These are phyloP conservation scores for Aspergillus affinis DNA, from an alignment of 495 filamentous ascomycete genomes.

Conservation along the genomic window DNA sequence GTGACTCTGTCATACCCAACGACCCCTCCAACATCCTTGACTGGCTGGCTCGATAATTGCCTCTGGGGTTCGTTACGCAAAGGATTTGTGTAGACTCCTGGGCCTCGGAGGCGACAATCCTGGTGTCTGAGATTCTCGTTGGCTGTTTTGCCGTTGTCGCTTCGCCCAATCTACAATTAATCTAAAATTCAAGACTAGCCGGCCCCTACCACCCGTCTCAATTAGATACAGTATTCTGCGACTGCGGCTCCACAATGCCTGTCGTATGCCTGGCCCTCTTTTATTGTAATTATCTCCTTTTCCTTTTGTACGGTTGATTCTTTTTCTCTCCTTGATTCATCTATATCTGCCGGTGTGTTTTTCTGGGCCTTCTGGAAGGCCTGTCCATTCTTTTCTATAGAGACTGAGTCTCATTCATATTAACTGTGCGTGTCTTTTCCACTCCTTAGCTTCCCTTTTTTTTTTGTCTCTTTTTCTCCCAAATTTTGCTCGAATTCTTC, in stretches of 20 bases:
- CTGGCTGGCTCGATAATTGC: slow-evolving; percentile 5
- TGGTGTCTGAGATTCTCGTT: slow-evolving; percentile 9
- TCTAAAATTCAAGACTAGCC: slow-evolving; percentile 17
- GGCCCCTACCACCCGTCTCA: slow-evolving; percentile 29
- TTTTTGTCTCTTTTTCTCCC: slow-evolving; percentile 11
- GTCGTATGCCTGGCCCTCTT: slow-evolving; percentile 15
- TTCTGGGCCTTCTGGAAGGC: slow-evolving; percentile 49
- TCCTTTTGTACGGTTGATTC: slow-evolving; percentile 12
- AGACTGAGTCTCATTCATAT: slow-evolving; percentile 17
- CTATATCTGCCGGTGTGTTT: slow-evolving; percentile 15
- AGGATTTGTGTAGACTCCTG: slow-evolving; percentile 1
- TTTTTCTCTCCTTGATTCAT: slow-evolving; percentile 18
- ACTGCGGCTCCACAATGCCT: slow-evolving; percentile 20
- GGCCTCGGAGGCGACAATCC: slow-evolving; percentile 15
- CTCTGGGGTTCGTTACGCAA: slow-evolving; percentile 3
- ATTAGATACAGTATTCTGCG: slow-evolving; percentile 23
- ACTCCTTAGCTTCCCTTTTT: slow-evolving; percentile 10
- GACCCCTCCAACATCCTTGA: slow-evolving; percentile 4
- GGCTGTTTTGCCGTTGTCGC: slow-evolving; percentile 12
- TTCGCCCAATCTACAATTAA: slow-evolving; percentile 19
- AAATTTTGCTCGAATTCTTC: neutral
- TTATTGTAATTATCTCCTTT: slow-evolving; percentile 10
- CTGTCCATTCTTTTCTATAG: slow-evolving; percentile 42
- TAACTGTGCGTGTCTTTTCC: slow-evolving; percentile 4
- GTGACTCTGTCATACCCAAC: slow-evolving; percentile 4